These are phyloP conservation scores for Cucumis hystrix DNA, from an alignment of 306 rosid genomes.

Conservation along the genomic window DNA sequence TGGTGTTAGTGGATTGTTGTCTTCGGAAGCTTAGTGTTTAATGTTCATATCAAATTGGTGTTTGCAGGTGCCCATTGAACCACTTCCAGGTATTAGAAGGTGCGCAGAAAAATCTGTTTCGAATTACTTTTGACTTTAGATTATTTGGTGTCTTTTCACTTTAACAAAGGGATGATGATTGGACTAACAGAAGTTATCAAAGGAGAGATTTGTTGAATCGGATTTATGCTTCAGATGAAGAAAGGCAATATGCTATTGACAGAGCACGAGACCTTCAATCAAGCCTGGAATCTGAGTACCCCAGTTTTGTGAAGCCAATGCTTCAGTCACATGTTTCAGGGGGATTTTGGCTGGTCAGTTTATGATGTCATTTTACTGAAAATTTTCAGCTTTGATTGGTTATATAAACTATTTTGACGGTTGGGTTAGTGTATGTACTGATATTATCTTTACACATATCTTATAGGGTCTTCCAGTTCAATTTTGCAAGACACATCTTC, in stretches of 20 bases:
- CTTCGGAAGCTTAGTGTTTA: background rate
- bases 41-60: background rate
- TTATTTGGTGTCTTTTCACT: background rate
- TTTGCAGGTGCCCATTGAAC: slow-evolving; percentile 26
- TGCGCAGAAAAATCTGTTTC: background rate
- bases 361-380: background rate
- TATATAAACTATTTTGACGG: background rate
- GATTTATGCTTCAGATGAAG: slow-evolving; percentile 32
- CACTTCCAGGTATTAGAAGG: slow-evolving; percentile 24
- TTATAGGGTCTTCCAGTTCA: slow-evolving; percentile 29
- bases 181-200: slow-evolving; percentile 13
- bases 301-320: slow-evolving; percentile 36
- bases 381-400: background rate
- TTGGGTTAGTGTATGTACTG: background rate
- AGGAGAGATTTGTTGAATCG: slow-evolving; percentile 29
- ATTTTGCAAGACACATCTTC: slow-evolving; percentile 34
- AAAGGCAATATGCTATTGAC: slow-evolving; percentile 21
- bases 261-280: slow-evolving; percentile 26
- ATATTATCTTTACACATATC: background rate
- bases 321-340: slow-evolving; percentile 43
- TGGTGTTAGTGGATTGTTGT: background rate
- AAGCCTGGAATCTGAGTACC: slow-evolving; percentile 21
- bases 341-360: slow-evolving; percentile 49
- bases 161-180: background rate
- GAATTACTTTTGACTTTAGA: background rate